phyloP scores from a whole-genome alignment of 2,329 filamentous ascomycete genomes.

The Fusarium stilboides region DNA sequence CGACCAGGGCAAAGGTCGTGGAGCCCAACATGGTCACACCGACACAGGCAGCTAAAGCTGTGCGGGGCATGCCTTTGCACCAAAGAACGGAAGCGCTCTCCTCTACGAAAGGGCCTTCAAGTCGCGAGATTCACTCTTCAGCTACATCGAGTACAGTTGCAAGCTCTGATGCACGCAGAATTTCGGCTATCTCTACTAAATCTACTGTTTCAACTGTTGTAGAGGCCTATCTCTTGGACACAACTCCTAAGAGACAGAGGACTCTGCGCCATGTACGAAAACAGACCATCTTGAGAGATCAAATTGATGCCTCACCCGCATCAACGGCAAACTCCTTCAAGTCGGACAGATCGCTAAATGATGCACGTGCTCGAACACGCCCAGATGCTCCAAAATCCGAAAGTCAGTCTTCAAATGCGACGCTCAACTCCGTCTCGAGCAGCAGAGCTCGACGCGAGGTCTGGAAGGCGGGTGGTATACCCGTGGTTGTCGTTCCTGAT shows the following conservation, averaged over 20 bases:
- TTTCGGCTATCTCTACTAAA: slow-evolving; percentile 69
- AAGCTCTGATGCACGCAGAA: slow-evolving; percentile 63
- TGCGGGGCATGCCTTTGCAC: slow-evolving; percentile 64
- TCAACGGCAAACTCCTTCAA: slow-evolving; percentile 25
- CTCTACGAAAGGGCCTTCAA: slow-evolving; percentile 45
- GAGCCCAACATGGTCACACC: slow-evolving; percentile 65
- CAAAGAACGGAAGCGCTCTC: slow-evolving; percentile 54
- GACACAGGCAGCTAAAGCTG: slow-evolving; percentile 67
- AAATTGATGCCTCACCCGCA: slow-evolving; percentile 44
- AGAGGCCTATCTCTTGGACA: slow-evolving; percentile 71
- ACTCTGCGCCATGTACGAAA: slow-evolving; percentile 75
- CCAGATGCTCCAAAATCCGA: slow-evolving; percentile 57
- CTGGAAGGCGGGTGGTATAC: slow-evolving; percentile 72
- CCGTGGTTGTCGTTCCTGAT: slow-evolving; percentile 74
- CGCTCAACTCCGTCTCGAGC: slow-evolving; percentile 66
- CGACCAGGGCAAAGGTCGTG: slow-evolving; percentile 58
- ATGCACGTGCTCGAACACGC: slow-evolving; percentile 49
- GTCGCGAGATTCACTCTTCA: slow-evolving; percentile 45
- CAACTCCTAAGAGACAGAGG: slow-evolving; percentile 61
- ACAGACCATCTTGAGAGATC: slow-evolving; percentile 65
- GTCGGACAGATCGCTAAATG: slow-evolving; percentile 45
- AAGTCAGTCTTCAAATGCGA: slow-evolving; percentile 65
- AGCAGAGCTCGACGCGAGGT: slow-evolving; percentile 71
- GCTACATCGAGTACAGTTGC: slow-evolving; percentile 57
- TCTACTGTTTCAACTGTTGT: slow-evolving; percentile 71